Evolutionary conservation across 768 basidiomycete species (phyloP), one percentile per base, ranked within the genome.

Genomic region (Tephrocybe sp.): DNA sequence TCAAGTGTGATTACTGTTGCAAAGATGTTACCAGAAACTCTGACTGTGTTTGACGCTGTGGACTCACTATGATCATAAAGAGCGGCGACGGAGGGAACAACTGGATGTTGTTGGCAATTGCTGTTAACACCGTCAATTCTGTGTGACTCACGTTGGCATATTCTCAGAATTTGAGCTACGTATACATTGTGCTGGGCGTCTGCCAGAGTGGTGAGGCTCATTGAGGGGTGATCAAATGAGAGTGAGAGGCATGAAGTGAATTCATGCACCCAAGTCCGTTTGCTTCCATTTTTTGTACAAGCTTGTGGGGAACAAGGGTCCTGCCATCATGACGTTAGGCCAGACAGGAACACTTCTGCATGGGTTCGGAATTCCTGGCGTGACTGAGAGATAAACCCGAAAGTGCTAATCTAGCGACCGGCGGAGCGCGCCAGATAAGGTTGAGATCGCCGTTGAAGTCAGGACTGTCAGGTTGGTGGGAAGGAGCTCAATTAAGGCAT

Each of bases 1-100:
- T 65, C 61, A 20, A 67, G 50, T n/a, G 67, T 66, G 21, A 66
- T 63, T 20, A 65, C 66, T 68, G 49, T 6, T 8, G 18, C 14
- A 26, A 45, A 45, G 21, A 14, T 12, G 17, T 45, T 21, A 15
- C 41, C 20, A 26, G 12, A 20, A 2, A 21, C 15, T 12, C 33
- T 15, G 32, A 11, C 12, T 30, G 34, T 17, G 7, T 18, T 37
- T 4, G 28, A 25, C 7, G 9, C 15, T 23, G 11, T n/a, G 15
- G 24, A 58, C 61, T 56, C 50, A 64, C 64, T 11, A 56, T 64
- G 58, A 38, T 65, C 64, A 54, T 65, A 64, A 51, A 64, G 42
- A 49, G 55, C 43, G 44, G 60, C 56, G 32, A 61, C 49, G 33
- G 58, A 57, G 11, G 58, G 57, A 41, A 60, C 54, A 11, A 62